Conservation (phyloP, 176 grass and related monocot genomes). For the bread wheat (Triticum aestivum) region IWGSC_CS_RefSeq_v2.1 NC_057794.1:39043001-39043500, state of each 20-base stretch:
- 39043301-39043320: background rate
- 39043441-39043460: background rate
- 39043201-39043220: constrained; percentile 2
- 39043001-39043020: constrained; percentile 20
- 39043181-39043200: constrained; percentile 1
- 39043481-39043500: constrained; percentile 23
- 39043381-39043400: background rate
- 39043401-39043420: constrained; percentile 34
- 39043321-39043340: background rate
- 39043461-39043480: constrained; percentile 5
- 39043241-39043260: background rate
- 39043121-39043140: background rate
- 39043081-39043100: background rate
- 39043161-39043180: background rate
- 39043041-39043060: constrained; percentile 31
- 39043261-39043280: background rate
- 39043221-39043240: constrained; percentile 17
- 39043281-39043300: background rate
- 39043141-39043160: background rate
- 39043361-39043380: background rate
- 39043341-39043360: constrained; percentile 6
- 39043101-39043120: background rate
- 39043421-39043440: too few species aligned
- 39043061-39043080: constrained; percentile 9
- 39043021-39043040: constrained; percentile 12